phyloP scores from a whole-genome alignment of 2,329 filamentous ascomycete species.

The Spiromastix sp. region DNA sequence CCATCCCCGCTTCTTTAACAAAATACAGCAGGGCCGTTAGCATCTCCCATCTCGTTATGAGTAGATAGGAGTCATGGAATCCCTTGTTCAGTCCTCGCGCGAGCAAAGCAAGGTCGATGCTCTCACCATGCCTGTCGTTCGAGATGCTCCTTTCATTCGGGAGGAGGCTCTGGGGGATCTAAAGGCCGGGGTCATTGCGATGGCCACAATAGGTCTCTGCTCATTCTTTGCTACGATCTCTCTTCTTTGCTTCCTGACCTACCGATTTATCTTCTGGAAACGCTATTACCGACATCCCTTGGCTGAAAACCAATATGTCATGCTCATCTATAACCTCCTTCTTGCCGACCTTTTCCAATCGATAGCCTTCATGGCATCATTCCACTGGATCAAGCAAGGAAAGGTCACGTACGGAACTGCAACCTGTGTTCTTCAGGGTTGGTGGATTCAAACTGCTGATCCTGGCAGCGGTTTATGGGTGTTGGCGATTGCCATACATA shows the following conservation, averaged over 20 bases:
- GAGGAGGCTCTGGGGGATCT: too few relatives aligned
- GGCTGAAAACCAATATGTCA: constrained; percentile 44
- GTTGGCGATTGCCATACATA: constrained; percentile 43
- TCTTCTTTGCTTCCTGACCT: constrained; percentile 39
- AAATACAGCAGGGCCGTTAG: too few relatives aligned
- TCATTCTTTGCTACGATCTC: constrained; percentile 35
- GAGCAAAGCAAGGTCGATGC: too few relatives aligned
- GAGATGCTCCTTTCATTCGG: too few relatives aligned
- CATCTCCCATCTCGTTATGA: too few relatives aligned
- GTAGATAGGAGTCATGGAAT: too few relatives aligned
- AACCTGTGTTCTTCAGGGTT: constrained; percentile 40
- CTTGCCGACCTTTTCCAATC: constrained; percentile 42
- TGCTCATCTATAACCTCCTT: constrained; percentile 43
- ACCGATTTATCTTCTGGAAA: constrained; percentile 40
- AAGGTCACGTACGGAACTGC: constrained; percentile 35
- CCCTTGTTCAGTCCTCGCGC: too few relatives aligned
- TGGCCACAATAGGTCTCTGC: constrained; percentile 35
- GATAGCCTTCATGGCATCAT: constrained; percentile 37
- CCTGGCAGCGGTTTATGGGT: constrained; percentile 42
- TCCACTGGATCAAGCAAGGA: constrained; percentile 36
- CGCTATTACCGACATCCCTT: constrained; percentile 38
- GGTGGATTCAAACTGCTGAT: constrained; percentile 43
- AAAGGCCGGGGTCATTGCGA: constrained; percentile 38
- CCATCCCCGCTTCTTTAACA: too few relatives aligned
- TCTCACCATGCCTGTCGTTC: too few relatives aligned